These are phyloP conservation scores for Kuraishia hungarica DNA, from an alignment of 805 yeast species.

Conservation along the genomic window DNA sequence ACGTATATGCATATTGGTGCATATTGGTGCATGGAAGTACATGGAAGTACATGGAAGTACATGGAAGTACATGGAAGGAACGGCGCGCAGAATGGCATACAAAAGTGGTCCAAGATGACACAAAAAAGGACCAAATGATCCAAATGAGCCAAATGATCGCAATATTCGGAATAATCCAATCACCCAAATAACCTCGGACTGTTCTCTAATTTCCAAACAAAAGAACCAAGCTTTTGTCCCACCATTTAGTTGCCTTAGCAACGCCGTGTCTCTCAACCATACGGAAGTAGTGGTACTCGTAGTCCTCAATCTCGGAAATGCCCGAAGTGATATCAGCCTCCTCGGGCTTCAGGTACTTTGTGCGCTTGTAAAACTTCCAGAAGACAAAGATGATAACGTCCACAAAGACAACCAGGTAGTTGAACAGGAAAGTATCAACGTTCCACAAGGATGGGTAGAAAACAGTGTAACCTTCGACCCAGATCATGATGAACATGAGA, in stretches of 20 bases:
- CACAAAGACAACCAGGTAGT: conserved; percentile 32
- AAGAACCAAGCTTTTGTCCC: not conserved
- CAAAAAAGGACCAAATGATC: too few relatives aligned
- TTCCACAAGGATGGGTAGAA: conserved; percentile 31
- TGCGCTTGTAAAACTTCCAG: conserved; percentile 28
- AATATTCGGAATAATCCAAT: too few relatives aligned
- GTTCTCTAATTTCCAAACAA: not conserved
- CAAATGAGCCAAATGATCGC: too few relatives aligned
- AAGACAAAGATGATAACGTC: conserved; percentile 25
- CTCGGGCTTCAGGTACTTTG: conserved; percentile 23
- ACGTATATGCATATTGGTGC: too few relatives aligned
- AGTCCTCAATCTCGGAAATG: conserved; percentile 28
- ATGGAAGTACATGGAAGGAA: too few relatives aligned
- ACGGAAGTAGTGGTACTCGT: conserved; percentile 23
- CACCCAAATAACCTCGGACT: too few relatives aligned
- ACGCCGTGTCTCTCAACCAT: conserved; percentile 3
- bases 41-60: too few relatives aligned
- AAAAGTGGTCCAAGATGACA: too few relatives aligned
- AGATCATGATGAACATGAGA: conserved; percentile 21
- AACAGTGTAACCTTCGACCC: conserved; percentile 28
- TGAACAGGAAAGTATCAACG: conserved; percentile 28
- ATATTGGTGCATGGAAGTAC: too few relatives aligned
- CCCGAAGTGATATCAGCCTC: conserved; percentile 31
- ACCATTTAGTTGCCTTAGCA: conserved; percentile 14
- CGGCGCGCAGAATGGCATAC: too few relatives aligned